Evolutionary conservation across 306 rosid genomes (phyloP), one percentile per base, ranked within the genome.

Genomic region (Fagus crenata): DNA sequence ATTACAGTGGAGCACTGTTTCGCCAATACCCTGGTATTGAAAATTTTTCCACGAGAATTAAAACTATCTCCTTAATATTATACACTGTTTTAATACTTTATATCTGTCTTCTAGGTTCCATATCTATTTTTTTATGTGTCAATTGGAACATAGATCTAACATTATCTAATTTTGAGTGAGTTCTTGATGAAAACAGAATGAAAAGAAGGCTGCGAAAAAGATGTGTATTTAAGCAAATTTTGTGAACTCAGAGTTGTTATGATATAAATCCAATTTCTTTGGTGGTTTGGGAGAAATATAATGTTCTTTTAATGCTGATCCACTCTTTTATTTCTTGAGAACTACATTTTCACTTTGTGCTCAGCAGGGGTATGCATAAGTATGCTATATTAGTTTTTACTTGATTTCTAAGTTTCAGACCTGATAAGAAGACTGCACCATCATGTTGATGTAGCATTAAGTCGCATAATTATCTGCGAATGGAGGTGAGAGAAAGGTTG

Each of bases 1-100:
- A 95, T 79, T 95, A 95, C 91, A 88, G 60, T 84, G 97, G 98
- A 89, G 97, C 97, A 18, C 75, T 95, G 80, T 95, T 95, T 83
- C 96, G 97, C 67, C 97, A 90, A 82, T 95, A 88, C 80, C 97
- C 98, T 18, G 98, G 98, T 95, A 86, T 69, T 58, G 79, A 83
- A 65, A 65, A 32, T 84, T 39, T 60, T 43, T 35, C 31, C 67
- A 55, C 31, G 72, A 40, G 74, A 31, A 22, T 32, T 71, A 71
- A 15, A 5, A 51, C 36, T 9, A 9, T 60, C 5, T 13, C 35
- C 7, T 33, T 32, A 7, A 60, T 28, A 56, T 67, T 76, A 18
- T 73, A 2, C 51, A 28, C 78, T 15, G 32, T 53, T n/a, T 4
- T 2, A 32, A 17, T 60, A 31, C 41, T 33, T 33, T 31, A 32